A percentile compares a stretch with the other conserved stretches of the same genome.
phyloP scores from a whole-genome alignment of 768 basidiomycete species.

The Leccinellum rugosiceps region DNA sequence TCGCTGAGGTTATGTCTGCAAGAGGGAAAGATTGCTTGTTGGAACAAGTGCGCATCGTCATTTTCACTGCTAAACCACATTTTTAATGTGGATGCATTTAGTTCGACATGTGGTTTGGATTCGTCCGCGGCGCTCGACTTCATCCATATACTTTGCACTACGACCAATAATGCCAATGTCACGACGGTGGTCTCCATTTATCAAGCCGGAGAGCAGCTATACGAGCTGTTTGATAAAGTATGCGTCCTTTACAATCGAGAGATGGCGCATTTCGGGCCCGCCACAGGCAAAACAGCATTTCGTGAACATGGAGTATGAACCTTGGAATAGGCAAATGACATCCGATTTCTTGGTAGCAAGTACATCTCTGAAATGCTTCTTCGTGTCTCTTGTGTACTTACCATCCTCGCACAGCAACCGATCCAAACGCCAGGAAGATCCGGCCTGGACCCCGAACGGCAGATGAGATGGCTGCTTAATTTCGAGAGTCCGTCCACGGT shows the following conservation, averaged over 20 bases:
- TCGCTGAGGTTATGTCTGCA: no score
- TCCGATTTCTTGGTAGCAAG: constrained; percentile 55
- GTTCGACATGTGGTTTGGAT: constrained; percentile 43
- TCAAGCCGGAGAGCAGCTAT: constrained; percentile 75
- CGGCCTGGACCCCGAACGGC: constrained; percentile 53
- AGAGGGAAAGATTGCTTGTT: no score
- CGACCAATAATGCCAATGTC: constrained; percentile 51
- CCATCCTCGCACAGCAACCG: constrained; percentile 39
- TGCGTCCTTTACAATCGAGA: constrained; percentile 6
- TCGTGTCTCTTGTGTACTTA: not conserved
- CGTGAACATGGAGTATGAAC: constrained; percentile 37
- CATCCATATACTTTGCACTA: constrained; percentile 58
- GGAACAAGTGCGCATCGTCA: no score
- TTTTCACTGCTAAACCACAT: no score
- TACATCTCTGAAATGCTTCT: constrained; percentile 24
- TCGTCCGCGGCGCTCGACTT: constrained; percentile 74
- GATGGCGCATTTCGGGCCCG: constrained; percentile 7
- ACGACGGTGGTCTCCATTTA: constrained; percentile 81
- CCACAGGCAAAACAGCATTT: constrained; percentile 1
- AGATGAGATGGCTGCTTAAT: constrained; percentile 52
- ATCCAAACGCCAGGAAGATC: constrained; percentile 53
- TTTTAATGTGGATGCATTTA: no score
- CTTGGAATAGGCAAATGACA: constrained; percentile 54
- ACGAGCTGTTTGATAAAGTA: constrained; percentile 56
- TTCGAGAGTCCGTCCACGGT: constrained; percentile 39